These are phyloP conservation scores for Daldinia loculata DNA, from an alignment of 495 filamentous ascomycete species.

Conservation along the genomic window DNA sequence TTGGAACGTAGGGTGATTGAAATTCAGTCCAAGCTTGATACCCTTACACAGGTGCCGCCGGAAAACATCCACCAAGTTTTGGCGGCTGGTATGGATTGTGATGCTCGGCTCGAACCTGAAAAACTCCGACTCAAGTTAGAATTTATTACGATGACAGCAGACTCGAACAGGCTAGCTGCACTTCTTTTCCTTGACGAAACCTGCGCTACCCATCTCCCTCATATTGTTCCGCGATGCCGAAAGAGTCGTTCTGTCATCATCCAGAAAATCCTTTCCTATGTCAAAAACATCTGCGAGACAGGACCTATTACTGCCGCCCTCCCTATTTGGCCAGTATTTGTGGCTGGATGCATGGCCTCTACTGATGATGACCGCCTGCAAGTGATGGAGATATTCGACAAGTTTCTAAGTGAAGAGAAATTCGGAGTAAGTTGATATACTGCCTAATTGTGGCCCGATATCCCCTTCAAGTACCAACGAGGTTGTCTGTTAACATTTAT, in stretches of 20 bases:
- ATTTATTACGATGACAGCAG: conserved; percentile 8
- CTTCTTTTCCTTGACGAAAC: conserved; percentile 14
- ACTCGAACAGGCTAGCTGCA: conserved; percentile 8
- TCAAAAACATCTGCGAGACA: background rate
- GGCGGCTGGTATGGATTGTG: background rate
- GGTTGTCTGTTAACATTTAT: background rate
- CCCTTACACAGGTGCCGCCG: background rate
- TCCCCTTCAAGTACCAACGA: background rate
- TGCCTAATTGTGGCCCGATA: background rate
- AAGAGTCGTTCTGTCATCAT: background rate
- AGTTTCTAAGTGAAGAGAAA: background rate
- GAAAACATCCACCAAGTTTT: background rate
- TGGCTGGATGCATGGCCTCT: conserved; percentile 13
- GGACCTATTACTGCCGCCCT: background rate
- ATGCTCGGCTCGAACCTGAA: background rate
- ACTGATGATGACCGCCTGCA: conserved; percentile 4
- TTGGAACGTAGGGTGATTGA: background rate
- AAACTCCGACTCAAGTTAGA: background rate
- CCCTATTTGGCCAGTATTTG: conserved; percentile 6
- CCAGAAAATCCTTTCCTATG: background rate
- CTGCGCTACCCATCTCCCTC: conserved; percentile 5
- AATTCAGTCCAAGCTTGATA: background rate
- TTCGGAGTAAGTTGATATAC: background rate
- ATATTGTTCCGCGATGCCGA: conserved; percentile 2
- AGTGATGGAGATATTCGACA: conserved; percentile 16